Conservation (phyloP, 177 flowering plant genomes). For the Vitis hybrid region DNA sequence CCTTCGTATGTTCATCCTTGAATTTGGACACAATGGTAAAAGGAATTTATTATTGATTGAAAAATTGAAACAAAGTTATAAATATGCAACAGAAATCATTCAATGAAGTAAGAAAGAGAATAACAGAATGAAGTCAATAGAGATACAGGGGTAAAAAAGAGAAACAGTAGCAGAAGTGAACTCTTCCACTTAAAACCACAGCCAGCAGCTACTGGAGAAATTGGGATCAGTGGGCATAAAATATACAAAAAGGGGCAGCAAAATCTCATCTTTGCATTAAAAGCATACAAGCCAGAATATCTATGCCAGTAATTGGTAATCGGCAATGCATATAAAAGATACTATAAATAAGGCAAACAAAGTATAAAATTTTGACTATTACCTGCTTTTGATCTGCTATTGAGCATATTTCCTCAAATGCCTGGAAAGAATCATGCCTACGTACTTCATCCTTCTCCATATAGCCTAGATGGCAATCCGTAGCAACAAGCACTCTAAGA, state of each 20-base stretch:
- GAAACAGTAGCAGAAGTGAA: not conserved
- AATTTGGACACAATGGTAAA: not conserved
- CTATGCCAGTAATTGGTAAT: not conserved
- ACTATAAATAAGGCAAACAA: not conserved
- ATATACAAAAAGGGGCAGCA: not conserved
- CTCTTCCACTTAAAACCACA: not conserved
- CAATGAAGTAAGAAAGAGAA: not conserved
- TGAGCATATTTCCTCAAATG: constrained; percentile 98
- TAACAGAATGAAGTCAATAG: no score
- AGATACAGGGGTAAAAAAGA: no score
- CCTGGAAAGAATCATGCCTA: constrained; percentile 89
- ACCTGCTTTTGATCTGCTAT: constrained; percentile 90
- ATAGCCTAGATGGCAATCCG: constrained; percentile 96
- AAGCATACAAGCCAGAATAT: not conserved
- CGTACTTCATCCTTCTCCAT: constrained; percentile 98
- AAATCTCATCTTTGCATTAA: not conserved
- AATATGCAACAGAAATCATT: not conserved
- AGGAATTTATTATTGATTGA: not conserved
- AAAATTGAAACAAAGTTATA: not conserved
- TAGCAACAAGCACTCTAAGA: constrained; percentile 86
- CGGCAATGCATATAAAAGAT: not conserved
- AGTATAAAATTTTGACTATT: not conserved
- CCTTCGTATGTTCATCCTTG: not conserved
- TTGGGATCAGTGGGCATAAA: not conserved
- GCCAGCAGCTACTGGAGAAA: not conserved